phyloP scores from a whole-genome alignment of 2,329 filamentous ascomycete species.

The Ophiostoma perfectum region DNA sequence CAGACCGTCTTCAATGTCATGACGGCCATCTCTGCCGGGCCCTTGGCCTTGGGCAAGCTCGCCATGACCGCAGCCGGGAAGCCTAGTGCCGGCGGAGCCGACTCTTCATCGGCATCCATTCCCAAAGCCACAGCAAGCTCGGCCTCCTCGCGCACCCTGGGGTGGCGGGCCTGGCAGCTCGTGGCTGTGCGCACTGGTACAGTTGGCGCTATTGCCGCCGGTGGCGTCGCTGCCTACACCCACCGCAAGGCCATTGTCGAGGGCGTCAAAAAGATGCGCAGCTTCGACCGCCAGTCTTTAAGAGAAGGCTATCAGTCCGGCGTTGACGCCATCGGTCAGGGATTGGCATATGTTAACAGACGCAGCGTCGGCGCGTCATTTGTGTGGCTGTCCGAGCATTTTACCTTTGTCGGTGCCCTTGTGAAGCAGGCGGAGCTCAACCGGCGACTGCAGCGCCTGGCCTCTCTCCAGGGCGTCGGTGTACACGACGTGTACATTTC shows the following conservation, averaged over 20 bases:
- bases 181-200: conserved; percentile 77
- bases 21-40: conserved; percentile 48
- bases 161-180: conserved; percentile 45
- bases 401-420: conserved; percentile 79
- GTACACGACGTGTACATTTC: conserved; percentile 72
- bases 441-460: conserved; percentile 59
- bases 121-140: conserved; percentile 17
- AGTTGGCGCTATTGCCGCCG: conserved; percentile 72
- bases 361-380: conserved; percentile 62
- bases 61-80: background rate
- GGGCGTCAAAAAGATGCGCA: conserved; percentile 41
- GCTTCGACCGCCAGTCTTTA: conserved; percentile 44
- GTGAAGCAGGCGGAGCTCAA: conserved; percentile 67
- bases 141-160: conserved; percentile 26
- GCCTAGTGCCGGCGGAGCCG: background rate
- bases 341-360: conserved; percentile 52
- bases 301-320: conserved; percentile 46
- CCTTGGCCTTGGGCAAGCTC: conserved; percentile 36
- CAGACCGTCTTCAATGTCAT: conserved; percentile 53
- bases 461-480: conserved; percentile 57
- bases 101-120: background rate
- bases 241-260: conserved; percentile 64
- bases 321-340: conserved; percentile 47
- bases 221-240: conserved; percentile 74
- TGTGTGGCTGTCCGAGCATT: conserved; percentile 72